Evolutionary conservation across 352 stramenopile genomes (phyloP), one percentile per base, ranked within the genome.

Genomic region (Blastocystis sp.): DNA sequence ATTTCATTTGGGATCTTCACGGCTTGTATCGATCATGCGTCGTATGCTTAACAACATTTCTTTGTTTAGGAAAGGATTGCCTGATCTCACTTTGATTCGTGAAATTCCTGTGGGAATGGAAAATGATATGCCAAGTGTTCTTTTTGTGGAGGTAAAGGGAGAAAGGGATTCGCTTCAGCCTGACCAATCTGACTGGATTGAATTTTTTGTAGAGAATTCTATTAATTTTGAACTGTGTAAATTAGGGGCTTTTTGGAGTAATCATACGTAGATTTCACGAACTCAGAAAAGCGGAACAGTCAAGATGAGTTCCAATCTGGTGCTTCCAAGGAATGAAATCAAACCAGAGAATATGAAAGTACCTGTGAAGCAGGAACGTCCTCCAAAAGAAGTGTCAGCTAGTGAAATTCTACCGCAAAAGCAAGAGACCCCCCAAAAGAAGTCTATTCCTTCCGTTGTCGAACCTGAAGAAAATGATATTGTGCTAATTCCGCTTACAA

Each of bases 81-180:
- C 70, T 15, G 70, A 80, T 41, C 55, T 80, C n/a, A 61, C 50
- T 45, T 43, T 80, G 54, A 6, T 80, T 1, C 9, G 43, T 18
- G 62, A 47, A 39, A 0, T 23, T 23, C 8, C 15, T 23, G n/a
- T n/a, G 53, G 53, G 53, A n/a, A 66, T 13, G n/a, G 66, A 77
- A 5, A 61, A n/a, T 18, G 43, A 11, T 23, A 80, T 80, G 70
- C 43, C 45, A 15, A 62, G 39, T 34, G 70, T 80, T 11, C 55
- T 80, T n/a, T 45, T 80, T 23, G 70, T 62, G 34, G 70, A 80
- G 37, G 70, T 80, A 53, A 80, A 80, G 43, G 70, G 70, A 62
- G 39, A 61, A 23, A 61, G 20, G 3, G 70, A 80, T 23, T 26
- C 4, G 9, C 15, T 80, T 3, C 20, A 47, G 1, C 20, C 26